Evolutionary conservation across 2,329 filamentous ascomycete genomes (phyloP).

Genomic region (Stachybotrys chartarum): DNA sequence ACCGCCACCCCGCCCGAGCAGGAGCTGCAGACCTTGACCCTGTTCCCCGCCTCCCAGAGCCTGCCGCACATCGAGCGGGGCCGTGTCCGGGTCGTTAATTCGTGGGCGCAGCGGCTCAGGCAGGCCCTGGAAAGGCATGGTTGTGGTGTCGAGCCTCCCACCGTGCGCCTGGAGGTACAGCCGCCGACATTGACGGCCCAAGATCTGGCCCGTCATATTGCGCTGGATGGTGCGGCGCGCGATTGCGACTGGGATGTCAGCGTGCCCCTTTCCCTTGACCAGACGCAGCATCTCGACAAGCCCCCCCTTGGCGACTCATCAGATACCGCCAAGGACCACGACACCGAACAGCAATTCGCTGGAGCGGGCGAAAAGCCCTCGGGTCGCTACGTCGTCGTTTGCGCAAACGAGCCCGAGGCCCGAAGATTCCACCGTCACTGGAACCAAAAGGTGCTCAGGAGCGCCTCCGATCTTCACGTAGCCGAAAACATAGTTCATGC

Average conservation of each 20-base stretch:
- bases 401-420: slow-evolving; percentile 22
- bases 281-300: neutral
- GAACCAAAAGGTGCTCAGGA: slow-evolving; percentile 26
- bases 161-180: slow-evolving; percentile 21
- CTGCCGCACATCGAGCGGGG: slow-evolving; percentile 6
- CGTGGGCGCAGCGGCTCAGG: slow-evolving; percentile 17
- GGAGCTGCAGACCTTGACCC: slow-evolving; percentile 18
- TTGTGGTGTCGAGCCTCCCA: slow-evolving; percentile 15
- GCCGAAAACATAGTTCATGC: slow-evolving; percentile 17
- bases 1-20: slow-evolving; percentile 7
- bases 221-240: slow-evolving; percentile 32
- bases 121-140: slow-evolving; percentile 13
- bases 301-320: neutral
- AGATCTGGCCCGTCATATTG: slow-evolving; percentile 29
- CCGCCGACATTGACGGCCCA: slow-evolving; percentile 21
- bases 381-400: slow-evolving; percentile 20
- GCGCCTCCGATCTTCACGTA: slow-evolving; percentile 3
- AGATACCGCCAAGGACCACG: neutral
- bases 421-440: slow-evolving; percentile 33
- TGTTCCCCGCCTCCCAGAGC: slow-evolving; percentile 17
- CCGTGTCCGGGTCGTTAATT: slow-evolving; percentile 12
- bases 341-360: neutral
- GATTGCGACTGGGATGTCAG: slow-evolving; percentile 14
- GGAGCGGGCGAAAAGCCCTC: neutral
- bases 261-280: slow-evolving; percentile 8